Evolutionary conservation across 1,284 basidiomycete genomes (phyloP).

Genomic region (Phenoliferia sp.): DNA sequence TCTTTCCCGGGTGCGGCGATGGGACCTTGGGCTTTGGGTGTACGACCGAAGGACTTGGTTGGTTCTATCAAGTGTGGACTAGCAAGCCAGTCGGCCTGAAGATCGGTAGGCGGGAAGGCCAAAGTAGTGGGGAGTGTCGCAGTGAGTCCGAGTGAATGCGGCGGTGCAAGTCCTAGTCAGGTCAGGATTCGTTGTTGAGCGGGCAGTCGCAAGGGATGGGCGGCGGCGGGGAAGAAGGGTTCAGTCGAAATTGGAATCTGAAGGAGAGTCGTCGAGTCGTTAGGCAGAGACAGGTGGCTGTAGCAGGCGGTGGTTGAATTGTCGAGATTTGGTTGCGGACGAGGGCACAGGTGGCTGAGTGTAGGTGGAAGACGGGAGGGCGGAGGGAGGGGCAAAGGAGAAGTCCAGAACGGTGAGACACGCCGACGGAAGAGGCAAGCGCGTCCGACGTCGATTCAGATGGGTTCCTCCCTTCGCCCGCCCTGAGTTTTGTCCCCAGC

Average conservation of each 20-base stretch:
- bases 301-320: no score
- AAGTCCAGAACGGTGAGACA: neutral
- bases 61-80: neutral
- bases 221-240: no score
- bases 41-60: neutral
- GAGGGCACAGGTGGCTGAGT: neutral
- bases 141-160: neutral
- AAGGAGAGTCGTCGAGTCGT: neutral
- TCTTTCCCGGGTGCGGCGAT: neutral
- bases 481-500: neutral
- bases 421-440: neutral
- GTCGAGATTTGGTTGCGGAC: conserved; percentile 13
- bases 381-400: neutral
- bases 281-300: neutral
- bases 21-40: neutral
- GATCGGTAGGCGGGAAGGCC: neutral
- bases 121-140: neutral
- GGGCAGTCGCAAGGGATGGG: neutral
- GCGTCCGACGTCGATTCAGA: neutral
- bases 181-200: neutral
- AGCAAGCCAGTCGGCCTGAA: neutral
- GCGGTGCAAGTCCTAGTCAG: no score
- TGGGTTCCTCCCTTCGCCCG: no score
- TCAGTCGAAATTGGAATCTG: neutral
- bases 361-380: neutral